Conservation (phyloP, 805 yeast species). For the Candida endomychidarum region DNA sequence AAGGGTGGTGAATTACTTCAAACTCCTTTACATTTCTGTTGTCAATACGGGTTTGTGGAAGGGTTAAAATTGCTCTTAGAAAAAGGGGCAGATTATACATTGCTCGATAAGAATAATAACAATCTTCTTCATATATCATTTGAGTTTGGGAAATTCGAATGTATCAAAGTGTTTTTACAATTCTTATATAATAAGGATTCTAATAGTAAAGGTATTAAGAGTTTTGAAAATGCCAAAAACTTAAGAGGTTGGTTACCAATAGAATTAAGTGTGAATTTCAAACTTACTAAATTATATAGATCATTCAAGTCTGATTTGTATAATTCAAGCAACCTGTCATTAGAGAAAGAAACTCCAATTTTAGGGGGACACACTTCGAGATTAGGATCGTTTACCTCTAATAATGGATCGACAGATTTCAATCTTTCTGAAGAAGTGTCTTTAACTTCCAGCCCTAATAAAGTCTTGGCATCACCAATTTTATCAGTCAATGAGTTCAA, state of each 20-base stretch:
- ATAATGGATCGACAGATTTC: background rate
- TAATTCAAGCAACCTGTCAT: constrained; percentile 1
- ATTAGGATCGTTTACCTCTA: constrained; percentile 1
- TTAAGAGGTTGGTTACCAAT: constrained; percentile 32
- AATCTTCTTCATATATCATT: constrained; percentile 41
- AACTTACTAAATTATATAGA: constrained; percentile 26
- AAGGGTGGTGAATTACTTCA: constrained; percentile 30
- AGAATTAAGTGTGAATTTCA: constrained; percentile 32
- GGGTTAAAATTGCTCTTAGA: constrained; percentile 40
- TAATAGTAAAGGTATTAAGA: constrained; percentile 14
- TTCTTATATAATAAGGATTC: constrained; percentile 9
- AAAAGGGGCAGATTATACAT: constrained; percentile 39
- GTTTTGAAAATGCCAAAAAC: constrained; percentile 26
- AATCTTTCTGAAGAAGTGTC: constrained; percentile 1
- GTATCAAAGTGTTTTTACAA: constrained; percentile 26
- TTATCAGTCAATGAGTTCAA: constrained; percentile 26
- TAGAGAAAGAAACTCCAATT: constrained; percentile 2
- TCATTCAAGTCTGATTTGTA: constrained; percentile 22
- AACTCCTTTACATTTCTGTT: constrained; percentile 41
- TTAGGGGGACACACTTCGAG: constrained; percentile 1
- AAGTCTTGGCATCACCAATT: constrained; percentile 31
- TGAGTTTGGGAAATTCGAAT: constrained; percentile 33
- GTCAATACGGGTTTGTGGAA: constrained; percentile 35
- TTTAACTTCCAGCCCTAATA: constrained; percentile 18
- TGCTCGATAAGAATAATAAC: constrained; percentile 32